Base-by-base conservation (phyloP, 352 stramenopile species). In the Aphanomyces invadans region DNA sequence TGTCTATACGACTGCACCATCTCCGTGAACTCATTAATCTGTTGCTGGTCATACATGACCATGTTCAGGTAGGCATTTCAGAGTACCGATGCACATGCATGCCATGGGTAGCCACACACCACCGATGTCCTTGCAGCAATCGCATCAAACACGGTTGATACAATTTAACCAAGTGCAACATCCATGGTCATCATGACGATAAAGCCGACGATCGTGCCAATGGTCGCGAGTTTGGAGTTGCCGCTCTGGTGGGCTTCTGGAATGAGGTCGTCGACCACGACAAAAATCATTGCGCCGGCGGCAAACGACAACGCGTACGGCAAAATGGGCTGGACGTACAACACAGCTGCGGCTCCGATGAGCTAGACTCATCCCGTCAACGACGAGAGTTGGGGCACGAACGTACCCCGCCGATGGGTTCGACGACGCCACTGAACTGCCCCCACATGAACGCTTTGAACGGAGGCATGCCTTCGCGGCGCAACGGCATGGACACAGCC, bases 161-260 rank as follows among this genome's bases (percentile, higher is more conserved):
- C 15, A 36, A 57, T n/a, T 62, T 73, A 94, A 39, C 83, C 83
- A 5, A 94, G 76, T 32, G 86, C 86, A 23, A 94, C 86, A 68
- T 94, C 86, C 83, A 95, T 91, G 67, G 75, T 73, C 88, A 96
- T 96, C 89, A 97, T 97, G 53, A 97, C 86, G 51, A 96, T 87
- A 71, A 96, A 97, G 15, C 87, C 88, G 31, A 91, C 72, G 48
- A 97, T 95, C 7, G 81, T 88, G 11, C 86, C 87, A 26, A 90
- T 81, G 10, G 87, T 95, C 31, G 85, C 81, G 25, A 94, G 74
- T 70, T 93, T 94, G 73, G 92, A 81, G 70, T 95, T 95, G 62
- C 86, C 83, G 45, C 83, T 95, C 72, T 95, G 86, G 32, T 79
- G 92, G 4, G 86, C 84, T 68, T 97, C 89, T 0, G 89, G 89